These are phyloP conservation scores for Sugiyamaella xylanicola DNA, from an alignment of 1,139 yeast genomes.

Conservation along the genomic window DNA sequence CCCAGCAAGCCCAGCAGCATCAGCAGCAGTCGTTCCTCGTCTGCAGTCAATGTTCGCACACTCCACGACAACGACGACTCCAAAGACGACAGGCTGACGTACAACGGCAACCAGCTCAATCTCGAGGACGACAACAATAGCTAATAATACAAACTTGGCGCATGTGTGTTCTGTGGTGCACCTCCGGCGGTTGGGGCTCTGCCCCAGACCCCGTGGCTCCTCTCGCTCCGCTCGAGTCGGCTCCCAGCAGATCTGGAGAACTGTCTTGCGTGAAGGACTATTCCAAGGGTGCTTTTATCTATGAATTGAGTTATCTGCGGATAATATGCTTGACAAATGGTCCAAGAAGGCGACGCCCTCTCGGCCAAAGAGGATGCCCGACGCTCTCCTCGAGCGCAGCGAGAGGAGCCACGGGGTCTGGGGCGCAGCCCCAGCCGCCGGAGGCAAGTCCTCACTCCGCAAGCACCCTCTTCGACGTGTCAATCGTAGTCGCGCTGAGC, in stretches of 20 bases:
- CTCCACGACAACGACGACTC: slow-evolving; percentile 31
- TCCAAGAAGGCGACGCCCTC: too few relatives aligned
- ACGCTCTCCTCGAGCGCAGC: not conserved
- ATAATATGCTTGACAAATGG: too few relatives aligned
- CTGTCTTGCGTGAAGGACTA: too few relatives aligned
- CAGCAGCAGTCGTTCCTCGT: slow-evolving; percentile 14
- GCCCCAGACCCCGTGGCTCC: not conserved
- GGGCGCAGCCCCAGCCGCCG: slow-evolving; percentile 1
- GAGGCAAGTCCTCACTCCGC: not conserved
- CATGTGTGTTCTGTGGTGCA: not conserved
- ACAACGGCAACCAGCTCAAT: slow-evolving; percentile 52
- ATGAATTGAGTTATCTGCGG: too few relatives aligned
- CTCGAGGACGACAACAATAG: slow-evolving; percentile 45
- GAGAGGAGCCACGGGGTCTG: not conserved
- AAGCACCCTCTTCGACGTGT: not conserved
- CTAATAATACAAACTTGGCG: not conserved
- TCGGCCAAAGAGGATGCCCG: too few relatives aligned
- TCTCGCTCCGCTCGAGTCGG: not conserved
- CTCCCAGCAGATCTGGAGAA: too few relatives aligned
- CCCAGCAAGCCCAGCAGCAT: slow-evolving; percentile 10
- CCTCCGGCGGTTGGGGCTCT: not conserved
- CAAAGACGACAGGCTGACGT: slow-evolving; percentile 45
- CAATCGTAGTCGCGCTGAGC: not conserved
- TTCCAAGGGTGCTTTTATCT: too few relatives aligned
- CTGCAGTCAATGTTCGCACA: slow-evolving; percentile 34